These are phyloP conservation scores for Talaromyces ruber DNA, from an alignment of 495 filamentous ascomycete species.

Conservation along the genomic window DNA sequence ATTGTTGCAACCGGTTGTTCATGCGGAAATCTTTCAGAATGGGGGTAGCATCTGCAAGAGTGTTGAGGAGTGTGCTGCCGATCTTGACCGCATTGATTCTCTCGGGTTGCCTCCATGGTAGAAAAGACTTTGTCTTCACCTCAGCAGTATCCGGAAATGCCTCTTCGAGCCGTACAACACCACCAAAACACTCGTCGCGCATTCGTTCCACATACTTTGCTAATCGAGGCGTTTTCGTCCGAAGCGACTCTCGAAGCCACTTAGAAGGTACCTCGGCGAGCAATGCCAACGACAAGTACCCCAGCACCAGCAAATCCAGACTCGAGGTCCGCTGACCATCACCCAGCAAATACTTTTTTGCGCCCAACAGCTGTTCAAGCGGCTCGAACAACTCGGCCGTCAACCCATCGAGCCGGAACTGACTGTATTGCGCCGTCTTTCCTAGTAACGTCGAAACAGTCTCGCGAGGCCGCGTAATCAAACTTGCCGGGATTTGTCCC, in stretches of 20 bases:
- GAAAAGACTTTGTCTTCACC: constrained; percentile 3
- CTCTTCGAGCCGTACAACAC: constrained; percentile 16
- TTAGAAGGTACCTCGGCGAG: constrained; percentile 59
- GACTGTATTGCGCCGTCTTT: constrained; percentile 27
- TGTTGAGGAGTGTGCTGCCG: constrained; percentile 27
- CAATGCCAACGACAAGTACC: constrained; percentile 67
- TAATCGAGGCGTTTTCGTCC: constrained; percentile 43
- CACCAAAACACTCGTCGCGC: constrained; percentile 31
- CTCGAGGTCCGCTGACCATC: constrained; percentile 38
- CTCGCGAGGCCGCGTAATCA: constrained; percentile 30
- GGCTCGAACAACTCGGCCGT: constrained; percentile 61
- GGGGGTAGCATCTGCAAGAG: constrained; percentile 32
- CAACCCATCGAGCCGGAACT: constrained; percentile 64
- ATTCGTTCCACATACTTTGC: constrained; percentile 45
- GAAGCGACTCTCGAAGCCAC: constrained; percentile 61
- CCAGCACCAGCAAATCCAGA: constrained; percentile 71
- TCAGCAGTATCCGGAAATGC: constrained; percentile 12
- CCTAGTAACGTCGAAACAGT: constrained; percentile 33
- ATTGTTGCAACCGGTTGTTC: constrained; percentile 25
- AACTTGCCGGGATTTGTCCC: constrained; percentile 32
- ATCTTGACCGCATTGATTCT: constrained; percentile 25
- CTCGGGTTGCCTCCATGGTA: constrained; percentile 31
- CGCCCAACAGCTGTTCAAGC: constrained; percentile 51
- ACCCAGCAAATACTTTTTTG: constrained; percentile 47
- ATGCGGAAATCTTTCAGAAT: constrained; percentile 29